Base-by-base conservation (phyloP, 495 filamentous ascomycete species). In the Aspergillus incahuasiensis region DNA sequence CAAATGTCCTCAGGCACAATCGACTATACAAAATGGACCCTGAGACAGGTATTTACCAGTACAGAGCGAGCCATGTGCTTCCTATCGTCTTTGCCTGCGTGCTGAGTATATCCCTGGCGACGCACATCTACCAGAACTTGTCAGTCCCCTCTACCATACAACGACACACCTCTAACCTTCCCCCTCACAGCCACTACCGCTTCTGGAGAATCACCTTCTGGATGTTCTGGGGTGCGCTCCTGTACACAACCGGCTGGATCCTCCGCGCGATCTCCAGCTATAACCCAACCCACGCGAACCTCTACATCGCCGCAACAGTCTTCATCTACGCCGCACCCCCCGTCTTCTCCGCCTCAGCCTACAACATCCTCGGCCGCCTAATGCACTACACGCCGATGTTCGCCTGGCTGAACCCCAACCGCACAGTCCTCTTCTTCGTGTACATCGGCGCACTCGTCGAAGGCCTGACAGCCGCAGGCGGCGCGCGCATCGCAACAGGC, bases 321-420 rank as follows among this genome's bases (percentile, higher is more conserved):
- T 74, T 81, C 52, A 73, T 82, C 30, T 77, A 82, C 32, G 61
- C 80, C 1, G 77, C 75, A 1, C 81, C 79, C 9, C 80, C 78
- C 1, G 62, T 83, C 18, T 80, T 77, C 61, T 81, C 82, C 0
- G 82, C 82, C 8, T 75, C 81, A 0, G 79, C 81, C 13, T 84
- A 84, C 63, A 85, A 82, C 65, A 66, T 79, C 20, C 72, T 85
- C 30, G 82, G 76, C 0, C 74, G 81, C 4, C 48, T 84, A n/a
- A 78, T 83, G 62, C 62, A 74, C 60, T 73, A 71, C 48, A 64
- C 78, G 21, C 73, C 65, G 30, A 67, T 74, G 72, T 65, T 72
- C 57, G 63, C 75, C 21, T 67, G 71, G 2, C 56, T 78, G 9
- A 65, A 74, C 48, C 74, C 73, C 8, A 62, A 69, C 43, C 69